phyloP scores from a whole-genome alignment of 305 asterid genomes.

The Nicotiana rustica region DNA sequence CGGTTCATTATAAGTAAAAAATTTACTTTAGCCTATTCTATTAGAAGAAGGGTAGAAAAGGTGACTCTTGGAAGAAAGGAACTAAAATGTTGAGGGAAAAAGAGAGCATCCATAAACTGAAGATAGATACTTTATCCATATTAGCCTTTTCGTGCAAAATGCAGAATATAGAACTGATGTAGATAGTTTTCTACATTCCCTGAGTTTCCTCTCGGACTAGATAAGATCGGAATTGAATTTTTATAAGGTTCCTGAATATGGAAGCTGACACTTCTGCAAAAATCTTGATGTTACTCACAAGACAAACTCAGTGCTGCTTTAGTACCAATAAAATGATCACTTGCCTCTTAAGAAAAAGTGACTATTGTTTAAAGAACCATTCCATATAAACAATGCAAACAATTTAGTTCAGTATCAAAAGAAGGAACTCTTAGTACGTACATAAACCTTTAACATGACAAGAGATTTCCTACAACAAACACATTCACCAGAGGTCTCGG shows the following conservation, averaged over 20 bases:
- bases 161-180: not conserved
- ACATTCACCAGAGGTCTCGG: not conserved
- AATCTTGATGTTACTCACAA: not conserved
- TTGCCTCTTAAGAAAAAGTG: not conserved
- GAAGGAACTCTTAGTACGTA: not conserved
- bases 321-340: not conserved
- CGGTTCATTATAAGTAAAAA: not conserved
- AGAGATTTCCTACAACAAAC: not conserved
- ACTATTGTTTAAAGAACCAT: not conserved
- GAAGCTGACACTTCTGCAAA: not conserved
- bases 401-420: slow-evolving; percentile 7
- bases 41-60: not conserved
- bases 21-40: not conserved
- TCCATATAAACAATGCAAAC: not conserved
- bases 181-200: not conserved
- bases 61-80: not conserved
- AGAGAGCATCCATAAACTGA: slow-evolving; percentile 9
- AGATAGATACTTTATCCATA: not conserved
- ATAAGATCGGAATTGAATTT: not conserved
- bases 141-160: not conserved
- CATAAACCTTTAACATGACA: not conserved
- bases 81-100: not conserved
- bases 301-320: not conserved
- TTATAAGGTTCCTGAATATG: not conserved
- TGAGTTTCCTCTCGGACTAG: not conserved